Base-by-base conservation (phyloP, 2,329 filamentous ascomycete species). In the Paramyrothecium roridum region DNA sequence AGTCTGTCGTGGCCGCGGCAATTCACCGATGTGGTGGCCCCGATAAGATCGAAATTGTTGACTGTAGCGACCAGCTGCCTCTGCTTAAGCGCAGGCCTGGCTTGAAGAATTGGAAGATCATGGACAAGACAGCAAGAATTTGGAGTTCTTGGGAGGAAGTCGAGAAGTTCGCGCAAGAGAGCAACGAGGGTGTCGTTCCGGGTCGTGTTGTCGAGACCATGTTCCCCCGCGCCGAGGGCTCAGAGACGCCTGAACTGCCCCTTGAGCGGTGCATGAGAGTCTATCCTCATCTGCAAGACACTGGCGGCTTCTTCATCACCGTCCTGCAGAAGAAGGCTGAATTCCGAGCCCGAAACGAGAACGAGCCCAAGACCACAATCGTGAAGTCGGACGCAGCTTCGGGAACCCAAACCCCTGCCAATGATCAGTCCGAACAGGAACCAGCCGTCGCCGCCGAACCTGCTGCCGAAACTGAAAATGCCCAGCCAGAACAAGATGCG, bases 251-350 rank as follows among this genome's bases (percentile, higher is more conserved):
- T 72, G 67, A 82, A 73, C 80, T 97, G 22, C 92, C 92, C 17
- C 81, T 98, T 19, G 90, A 97, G 65, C 85, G 89, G 57, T 97
- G 93, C 73, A 93, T 98, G 82, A 85, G 95, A 59, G 87, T 99
- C 8, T 99, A 98, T 71, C 90, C 93, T 34, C 95, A 99, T 72
- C 82, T 92, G 68, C 95, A 99, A 73, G 92, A 99, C 65, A 99
- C 95, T 3, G 95, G 95, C 54, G 93, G 89, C 21, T 99, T 99
- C 80, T 99, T 99, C 77, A 97, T 99, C 69, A 89, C 92, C 1
- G 93, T 97, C 1, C 76, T 99, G 19, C 90, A 97, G 77, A 99
- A 99, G 81, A 87, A 88, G 70, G 83, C 85, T 23, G 95, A 97
- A 61, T 92, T 96, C 70, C 89, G 83, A 69, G 88, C 87, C 10